Percentiles rank a stretch among this genome's conserved stretches.
phyloP scores from a whole-genome alignment of 192 early-diverging fungal genomes.

The Coemansia sp. region DNA sequence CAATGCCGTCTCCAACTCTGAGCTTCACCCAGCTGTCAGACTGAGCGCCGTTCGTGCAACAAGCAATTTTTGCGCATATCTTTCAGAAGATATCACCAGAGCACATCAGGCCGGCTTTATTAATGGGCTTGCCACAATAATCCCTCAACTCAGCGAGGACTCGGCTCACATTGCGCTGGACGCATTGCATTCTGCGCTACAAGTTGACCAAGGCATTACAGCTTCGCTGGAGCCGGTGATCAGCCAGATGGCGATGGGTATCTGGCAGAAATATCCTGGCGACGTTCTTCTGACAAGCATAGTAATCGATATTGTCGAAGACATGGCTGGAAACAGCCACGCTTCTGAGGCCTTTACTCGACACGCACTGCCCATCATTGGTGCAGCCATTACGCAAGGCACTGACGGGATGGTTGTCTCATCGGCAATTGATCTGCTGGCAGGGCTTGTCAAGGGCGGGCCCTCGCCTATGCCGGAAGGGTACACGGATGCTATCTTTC shows the following conservation, averaged over 20 bases:
- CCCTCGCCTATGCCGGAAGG: slow-evolving; percentile 72
- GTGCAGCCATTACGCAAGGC: slow-evolving; percentile 57
- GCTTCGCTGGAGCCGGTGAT: slow-evolving; percentile 73
- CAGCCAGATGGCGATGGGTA: slow-evolving; percentile 69
- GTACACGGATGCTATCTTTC: slow-evolving; percentile 78
- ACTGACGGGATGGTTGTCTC: slow-evolving; percentile 38
- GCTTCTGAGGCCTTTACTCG: slow-evolving; percentile 68
- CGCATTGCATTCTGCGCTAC: slow-evolving; percentile 41
- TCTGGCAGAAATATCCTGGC: slow-evolving; percentile 79
- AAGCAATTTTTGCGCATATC: slow-evolving; percentile 45
- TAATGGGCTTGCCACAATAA: slow-evolving; percentile 41
- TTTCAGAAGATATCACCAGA: slow-evolving; percentile 29
- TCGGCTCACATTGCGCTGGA: slow-evolving; percentile 55
- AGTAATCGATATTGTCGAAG: slow-evolving; percentile 76
- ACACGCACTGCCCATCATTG: slow-evolving; percentile 73
- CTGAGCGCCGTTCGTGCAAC: slow-evolving; percentile 54
- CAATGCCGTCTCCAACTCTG: slow-evolving; percentile 58
- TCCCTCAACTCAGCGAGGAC: slow-evolving; percentile 50
- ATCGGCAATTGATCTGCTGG: slow-evolving; percentile 71
- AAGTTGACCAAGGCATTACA: slow-evolving; percentile 71
- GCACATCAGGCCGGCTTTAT: slow-evolving; percentile 44
- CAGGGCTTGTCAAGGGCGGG: slow-evolving; percentile 68
- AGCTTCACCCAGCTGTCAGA: slow-evolving; percentile 47
- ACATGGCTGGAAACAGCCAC: slow-evolving; percentile 67
- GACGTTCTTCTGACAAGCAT: slow-evolving; percentile 77